Conservation (phyloP, 805 yeast genomes). For the Wickerhamiella siamensis region DNA sequence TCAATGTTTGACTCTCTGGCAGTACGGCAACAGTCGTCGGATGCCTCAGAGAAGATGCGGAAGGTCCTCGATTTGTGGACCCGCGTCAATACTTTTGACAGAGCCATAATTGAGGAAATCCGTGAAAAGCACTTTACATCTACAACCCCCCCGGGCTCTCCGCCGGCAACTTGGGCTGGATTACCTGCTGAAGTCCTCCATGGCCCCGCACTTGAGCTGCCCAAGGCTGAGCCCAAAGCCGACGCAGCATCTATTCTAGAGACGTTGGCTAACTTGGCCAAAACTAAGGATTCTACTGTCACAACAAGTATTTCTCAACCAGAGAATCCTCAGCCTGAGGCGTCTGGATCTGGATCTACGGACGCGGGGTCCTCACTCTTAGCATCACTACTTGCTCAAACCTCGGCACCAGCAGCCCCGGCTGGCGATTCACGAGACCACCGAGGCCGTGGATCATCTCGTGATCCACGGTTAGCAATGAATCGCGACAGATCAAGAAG, state of each 20-base stretch:
- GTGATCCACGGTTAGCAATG: background rate
- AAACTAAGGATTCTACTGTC: background rate
- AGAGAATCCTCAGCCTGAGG: background rate
- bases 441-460: constrained; percentile 4
- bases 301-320: background rate
- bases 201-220: constrained; percentile 14
- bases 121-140: constrained; percentile 45
- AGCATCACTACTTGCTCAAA: background rate
- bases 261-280: constrained; percentile 36
- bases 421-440: constrained; percentile 15
- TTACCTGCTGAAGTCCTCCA: constrained; percentile 7
- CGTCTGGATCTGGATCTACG: background rate
- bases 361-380: background rate
- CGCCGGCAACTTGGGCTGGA: constrained; percentile 30
- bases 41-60: constrained; percentile 44
- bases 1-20: constrained; percentile 44
- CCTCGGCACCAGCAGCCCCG: background rate
- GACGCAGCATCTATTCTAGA: constrained; percentile 34
- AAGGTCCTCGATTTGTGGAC: constrained; percentile 90
- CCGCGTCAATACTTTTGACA: constrained; percentile 61
- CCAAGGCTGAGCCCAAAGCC: constrained; percentile 11
- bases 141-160: constrained; percentile 58
- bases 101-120: constrained; percentile 38
- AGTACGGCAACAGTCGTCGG: constrained; percentile 13
- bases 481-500: constrained; percentile 1